Evolutionary conservation across 208 protist species (phyloP), one percentile per base, ranked within the genome.

Genomic region (Angomonas ambiguus): DNA sequence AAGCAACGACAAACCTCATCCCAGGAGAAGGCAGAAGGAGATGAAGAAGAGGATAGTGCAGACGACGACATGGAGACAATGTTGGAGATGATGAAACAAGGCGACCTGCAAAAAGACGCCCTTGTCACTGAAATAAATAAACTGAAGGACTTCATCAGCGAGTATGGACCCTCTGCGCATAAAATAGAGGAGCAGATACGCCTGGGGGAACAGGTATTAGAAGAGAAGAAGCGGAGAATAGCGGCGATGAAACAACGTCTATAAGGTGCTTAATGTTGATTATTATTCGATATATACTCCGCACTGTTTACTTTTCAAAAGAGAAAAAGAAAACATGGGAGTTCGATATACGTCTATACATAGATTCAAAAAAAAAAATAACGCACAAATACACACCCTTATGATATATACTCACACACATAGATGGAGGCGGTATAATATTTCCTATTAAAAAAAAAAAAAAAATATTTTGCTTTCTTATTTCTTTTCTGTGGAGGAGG

Each of bases 151-250:
- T 62, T 62, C 24, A 18, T 62, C 22, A 16, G 3, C 24, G 11
- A 62, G 10, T 62, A 62, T 22, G 57, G 34, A 6, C 59, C 62
- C 1, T 33, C 63, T 2, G 71, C 71, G 13, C 35, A 22, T 30
- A 58, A 70, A 51, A 62, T 76, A 18, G 59, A 51, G 22, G 65
- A 76, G 41, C 71, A 76, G 32, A 28, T 76, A 22, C 49, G 16
- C 22, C 59, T 69, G 38, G 71, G 71, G 11, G 30, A 30, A 10
- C 20, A 53, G n/a, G 62, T 76, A n/a, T 53, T 71, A 20, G 61
- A 24, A 27, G 53, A 76, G 33, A 75, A 69, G 27, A 16, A 64
- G 24, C 13, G 13, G 45, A 5, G 5, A n/a, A 53, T 27, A 53
- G 45, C 5, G 20, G 3, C 45, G 20, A 13, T 27, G 20, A 8